Evolutionary conservation across 305 asterid species (phyloP).

Genomic region (Nicotiana rustica): DNA sequence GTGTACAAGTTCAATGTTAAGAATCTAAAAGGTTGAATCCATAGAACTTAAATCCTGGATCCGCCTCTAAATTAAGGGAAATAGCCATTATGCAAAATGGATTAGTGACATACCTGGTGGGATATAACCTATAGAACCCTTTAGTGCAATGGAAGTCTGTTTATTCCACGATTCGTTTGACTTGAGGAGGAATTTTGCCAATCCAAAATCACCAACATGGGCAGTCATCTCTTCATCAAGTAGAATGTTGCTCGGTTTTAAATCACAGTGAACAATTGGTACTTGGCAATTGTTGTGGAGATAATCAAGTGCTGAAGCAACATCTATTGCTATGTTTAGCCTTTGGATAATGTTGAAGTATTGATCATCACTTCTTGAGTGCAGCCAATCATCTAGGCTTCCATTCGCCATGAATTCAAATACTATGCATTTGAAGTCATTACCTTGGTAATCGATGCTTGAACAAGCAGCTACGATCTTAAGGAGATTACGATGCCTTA

Average conservation of each 20-base stretch:
- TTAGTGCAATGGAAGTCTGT: conserved; percentile 42
- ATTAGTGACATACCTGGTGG: conserved; percentile 51
- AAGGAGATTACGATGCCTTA: conserved; percentile 42
- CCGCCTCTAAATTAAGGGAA: not conserved
- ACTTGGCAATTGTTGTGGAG: conserved; percentile 36
- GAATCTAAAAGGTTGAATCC: no score
- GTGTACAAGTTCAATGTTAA: no score
- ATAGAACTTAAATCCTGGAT: no score
- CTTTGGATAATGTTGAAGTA: conserved; percentile 35
- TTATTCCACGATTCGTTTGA: conserved; percentile 24
- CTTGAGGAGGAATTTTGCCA: conserved; percentile 45
- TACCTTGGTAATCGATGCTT: conserved; percentile 41
- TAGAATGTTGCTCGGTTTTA: conserved; percentile 55
- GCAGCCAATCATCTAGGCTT: conserved; percentile 41
- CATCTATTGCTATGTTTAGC: conserved; percentile 9
- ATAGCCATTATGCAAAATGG: not conserved
- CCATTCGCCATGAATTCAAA: conserved; percentile 41
- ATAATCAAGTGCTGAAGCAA: conserved; percentile 36
- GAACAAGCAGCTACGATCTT: conserved; percentile 40
- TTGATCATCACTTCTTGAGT: conserved; percentile 23
- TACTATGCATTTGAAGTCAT: conserved; percentile 44
- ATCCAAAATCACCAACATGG: conserved; percentile 52
- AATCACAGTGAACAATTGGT: conserved; percentile 49
- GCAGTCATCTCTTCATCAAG: conserved; percentile 50
- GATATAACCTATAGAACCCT: conserved; percentile 55